Evolutionary conservation across 371 early-diverging fungal species (phyloP).

Genomic region (Circinella minor): DNA sequence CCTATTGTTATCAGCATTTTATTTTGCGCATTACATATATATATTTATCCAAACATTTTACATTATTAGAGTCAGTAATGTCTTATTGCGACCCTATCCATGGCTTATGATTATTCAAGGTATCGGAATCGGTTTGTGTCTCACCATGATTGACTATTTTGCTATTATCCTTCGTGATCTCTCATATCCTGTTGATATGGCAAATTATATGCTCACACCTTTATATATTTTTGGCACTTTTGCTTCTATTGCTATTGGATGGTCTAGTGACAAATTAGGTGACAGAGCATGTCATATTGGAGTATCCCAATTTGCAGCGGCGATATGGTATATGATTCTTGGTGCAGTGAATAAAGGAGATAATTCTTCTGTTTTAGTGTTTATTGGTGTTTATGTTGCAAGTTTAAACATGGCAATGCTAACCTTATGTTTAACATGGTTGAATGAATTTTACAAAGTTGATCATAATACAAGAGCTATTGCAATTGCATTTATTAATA

Average conservation of each 20-base stretch:
- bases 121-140: conserved; percentile 41
- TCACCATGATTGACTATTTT: conserved; percentile 40
- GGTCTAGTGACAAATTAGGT: conserved; percentile 15
- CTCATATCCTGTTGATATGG: conserved; percentile 34
- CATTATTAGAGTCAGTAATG: too few species aligned
- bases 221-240: conserved; percentile 36
- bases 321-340: background rate
- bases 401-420: too few species aligned
- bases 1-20: too few species aligned
- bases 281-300: conserved; percentile 20
- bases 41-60: too few species aligned
- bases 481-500: background rate
- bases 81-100: too few species aligned
- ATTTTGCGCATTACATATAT: too few species aligned
- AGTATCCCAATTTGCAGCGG: conserved; percentile 14
- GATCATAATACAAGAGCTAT: background rate
- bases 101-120: conserved; percentile 18
- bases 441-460: background rate
- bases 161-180: conserved; percentile 39
- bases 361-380: too few species aligned
- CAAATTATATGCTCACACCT: conserved; percentile 51
- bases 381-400: too few species aligned
- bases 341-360: too few species aligned
- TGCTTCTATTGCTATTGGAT: conserved; percentile 14
- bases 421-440: background rate